Evolutionary conservation across 345 rosid genomes (phyloP).

Genomic region (Salix brachista): DNA sequence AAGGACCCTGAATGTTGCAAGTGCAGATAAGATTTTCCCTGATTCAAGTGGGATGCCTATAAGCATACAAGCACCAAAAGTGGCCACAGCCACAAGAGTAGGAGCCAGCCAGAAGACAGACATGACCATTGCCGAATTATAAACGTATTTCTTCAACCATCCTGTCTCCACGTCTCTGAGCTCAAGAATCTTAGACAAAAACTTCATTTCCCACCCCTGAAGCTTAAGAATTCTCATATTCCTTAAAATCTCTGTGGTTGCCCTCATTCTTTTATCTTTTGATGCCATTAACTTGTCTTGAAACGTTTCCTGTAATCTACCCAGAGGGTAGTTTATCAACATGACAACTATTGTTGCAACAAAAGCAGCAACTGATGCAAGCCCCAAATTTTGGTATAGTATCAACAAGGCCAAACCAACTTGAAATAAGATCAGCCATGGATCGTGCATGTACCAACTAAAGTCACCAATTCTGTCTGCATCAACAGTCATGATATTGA

Average conservation of each 20-base stretch:
- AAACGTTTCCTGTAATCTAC: conserved; percentile 22
- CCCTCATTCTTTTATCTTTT: conserved; percentile 34
- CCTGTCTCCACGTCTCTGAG: conserved; percentile 24
- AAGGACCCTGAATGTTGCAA: conserved; percentile 34
- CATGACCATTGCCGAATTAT: conserved; percentile 8
- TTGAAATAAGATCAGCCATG: conserved; percentile 31
- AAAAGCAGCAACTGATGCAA: conserved; percentile 20
- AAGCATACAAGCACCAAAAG: conserved; percentile 34
- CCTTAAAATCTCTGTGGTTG: conserved; percentile 26
- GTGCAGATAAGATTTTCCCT: conserved; percentile 34
- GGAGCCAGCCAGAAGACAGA: conserved; percentile 28
- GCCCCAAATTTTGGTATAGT: conserved; percentile 28
- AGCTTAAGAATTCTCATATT: conserved; percentile 39
- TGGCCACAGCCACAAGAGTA: conserved; percentile 20
- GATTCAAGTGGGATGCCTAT: conserved; percentile 26
- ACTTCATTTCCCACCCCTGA: conserved; percentile 42
- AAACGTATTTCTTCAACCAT: conserved; percentile 33
- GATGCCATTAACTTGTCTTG: conserved; percentile 32
- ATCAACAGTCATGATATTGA: conserved; percentile 37
- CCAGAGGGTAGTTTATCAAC: conserved; percentile 25
- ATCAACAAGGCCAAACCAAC: conserved; percentile 26
- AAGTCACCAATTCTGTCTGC: conserved; percentile 28
- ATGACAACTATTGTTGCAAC: conserved; percentile 20
- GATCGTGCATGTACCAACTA: conserved; percentile 27
- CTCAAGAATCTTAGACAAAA: conserved; percentile 28